Evolutionary conservation across 2,329 filamentous ascomycete genomes (phyloP), one percentile per base, ranked within the genome.

Genomic region (Podosphaera aphanis): DNA sequence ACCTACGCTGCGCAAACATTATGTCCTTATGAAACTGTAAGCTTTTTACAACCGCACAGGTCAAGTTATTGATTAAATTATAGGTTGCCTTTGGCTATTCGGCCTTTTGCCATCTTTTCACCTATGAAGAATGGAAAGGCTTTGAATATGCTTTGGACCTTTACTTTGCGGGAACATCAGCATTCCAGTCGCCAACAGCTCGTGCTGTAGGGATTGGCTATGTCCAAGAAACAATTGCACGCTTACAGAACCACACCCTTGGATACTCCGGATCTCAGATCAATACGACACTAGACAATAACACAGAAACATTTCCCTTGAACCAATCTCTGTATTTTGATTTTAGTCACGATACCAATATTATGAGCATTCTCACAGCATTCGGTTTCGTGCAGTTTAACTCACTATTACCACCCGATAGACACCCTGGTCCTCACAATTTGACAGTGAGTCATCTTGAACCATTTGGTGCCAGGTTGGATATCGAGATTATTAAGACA

Each of bases 331-430:
- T 86, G 15, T 83, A 84, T 59, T 71, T 85, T 43, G 81, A 85
- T 63, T 85, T 85, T 59, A 77, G 72, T 15, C 81, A 86, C 59
- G 81, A 86, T 60, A 79, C 77, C 27, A 82, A 80, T 57, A 81
- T 83, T 49, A 66, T 77, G 53, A 70, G 70, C 21, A 71, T 84
- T 51, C 63, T 85, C 3, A 74, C 78, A 0, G 80, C 81, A 0
- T 80, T 86, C 49, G 79, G 79, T 1, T 65, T 85, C 41, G 73
- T 63, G 2, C 80, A 85, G 55, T 84, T 86, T 55, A 64, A 67
- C 1, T 64, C 70, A 18, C 62, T 70, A 13, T 64, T 84, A 2
- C 72, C 74, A 0, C 63, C 69, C 1, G 64, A 66, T 10, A 59
- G 63, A 23, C 69, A 79, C 48, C 69, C 70, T 0, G 68, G 69